Conservation (phyloP, 2,329 filamentous ascomycete species). For the Fusarium oligoseptatum region DNA sequence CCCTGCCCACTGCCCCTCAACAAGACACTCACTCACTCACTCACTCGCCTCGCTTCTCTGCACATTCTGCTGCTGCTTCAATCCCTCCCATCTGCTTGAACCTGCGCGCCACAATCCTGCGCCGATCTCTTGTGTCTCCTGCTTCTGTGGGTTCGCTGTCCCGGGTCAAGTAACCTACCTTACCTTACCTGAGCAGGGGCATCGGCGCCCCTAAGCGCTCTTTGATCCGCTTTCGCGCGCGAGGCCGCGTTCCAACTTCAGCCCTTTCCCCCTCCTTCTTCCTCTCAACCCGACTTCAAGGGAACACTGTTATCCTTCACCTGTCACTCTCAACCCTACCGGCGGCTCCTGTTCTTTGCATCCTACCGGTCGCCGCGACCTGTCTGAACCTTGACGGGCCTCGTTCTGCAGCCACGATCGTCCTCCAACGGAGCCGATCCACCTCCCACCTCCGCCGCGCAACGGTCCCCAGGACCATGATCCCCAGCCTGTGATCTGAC, state of each 20-base stretch:
- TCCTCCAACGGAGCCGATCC: slow-evolving; percentile 29
- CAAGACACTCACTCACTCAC: slow-evolving; percentile 1
- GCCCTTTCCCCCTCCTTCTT: slow-evolving; percentile 43
- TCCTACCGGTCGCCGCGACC: slow-evolving; percentile 17
- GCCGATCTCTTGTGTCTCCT: slow-evolving; percentile 18
- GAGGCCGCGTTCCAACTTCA: slow-evolving; percentile 44
- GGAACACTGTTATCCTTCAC: slow-evolving; percentile 25
- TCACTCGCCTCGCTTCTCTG: slow-evolving; percentile 2
- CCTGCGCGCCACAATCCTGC: slow-evolving; percentile 36
- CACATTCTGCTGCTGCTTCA: slow-evolving; percentile 1
- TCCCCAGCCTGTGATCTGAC: slow-evolving; percentile 49
- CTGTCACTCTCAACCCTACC: slow-evolving; percentile 9
- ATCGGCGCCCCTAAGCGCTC: slow-evolving; percentile 42
- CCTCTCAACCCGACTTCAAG: slow-evolving; percentile 31
- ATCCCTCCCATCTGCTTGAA: slow-evolving; percentile 14
- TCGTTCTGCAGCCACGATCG: slow-evolving; percentile 35
- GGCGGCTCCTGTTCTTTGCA: slow-evolving; percentile 2
- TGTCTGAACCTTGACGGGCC: slow-evolving; percentile 22
- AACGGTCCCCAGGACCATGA: slow-evolving; percentile 48
- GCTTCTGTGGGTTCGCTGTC: slow-evolving; percentile 27
- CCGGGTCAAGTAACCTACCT: slow-evolving; percentile 26
- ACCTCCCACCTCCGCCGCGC: slow-evolving; percentile 31
- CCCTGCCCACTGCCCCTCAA: not conserved
- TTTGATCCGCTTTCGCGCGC: slow-evolving; percentile 44
- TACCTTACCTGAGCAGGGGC: slow-evolving; percentile 39